Conservation (phyloP, 768 basidiomycete genomes). For the Tylopilus vinaceipallidus region DNA sequence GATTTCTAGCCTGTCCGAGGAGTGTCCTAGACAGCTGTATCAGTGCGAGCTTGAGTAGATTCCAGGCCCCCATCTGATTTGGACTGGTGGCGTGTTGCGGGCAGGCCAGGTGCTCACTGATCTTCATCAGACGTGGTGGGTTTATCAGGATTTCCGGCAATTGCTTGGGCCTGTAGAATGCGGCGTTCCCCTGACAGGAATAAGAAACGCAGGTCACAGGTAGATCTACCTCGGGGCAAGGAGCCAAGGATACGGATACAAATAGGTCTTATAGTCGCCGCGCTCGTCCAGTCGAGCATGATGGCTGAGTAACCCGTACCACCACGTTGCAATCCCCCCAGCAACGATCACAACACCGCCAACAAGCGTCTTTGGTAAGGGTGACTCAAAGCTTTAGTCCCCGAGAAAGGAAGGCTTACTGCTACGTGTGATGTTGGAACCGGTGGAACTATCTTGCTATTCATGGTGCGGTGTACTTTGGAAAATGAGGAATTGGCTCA, state of each 20-base stretch:
- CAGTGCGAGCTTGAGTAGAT: background rate
- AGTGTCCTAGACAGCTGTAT: background rate
- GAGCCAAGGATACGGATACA: background rate
- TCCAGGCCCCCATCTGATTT: background rate
- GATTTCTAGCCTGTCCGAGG: background rate
- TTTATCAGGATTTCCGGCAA: constrained; percentile 13
- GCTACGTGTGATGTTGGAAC: constrained; percentile 12
- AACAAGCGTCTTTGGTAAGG: constrained; percentile 21
- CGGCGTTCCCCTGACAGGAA: constrained; percentile 26
- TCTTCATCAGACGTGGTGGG: constrained; percentile 9
- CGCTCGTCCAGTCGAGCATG: constrained; percentile 21
- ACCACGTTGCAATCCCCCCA: constrained; percentile 18
- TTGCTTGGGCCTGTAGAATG: constrained; percentile 22
- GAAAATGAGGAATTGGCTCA: too few species aligned
- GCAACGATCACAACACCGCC: constrained; percentile 24
- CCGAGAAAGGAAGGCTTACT: background rate
- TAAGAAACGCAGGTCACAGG: background rate
- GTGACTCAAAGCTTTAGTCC: background rate
- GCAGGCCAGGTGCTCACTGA: background rate
- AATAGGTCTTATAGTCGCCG: constrained; percentile 20
- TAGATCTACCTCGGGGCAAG: background rate
- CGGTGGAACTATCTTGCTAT: constrained; percentile 2
- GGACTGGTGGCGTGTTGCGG: background rate
- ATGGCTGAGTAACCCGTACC: constrained; percentile 19
- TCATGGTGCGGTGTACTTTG: too few species aligned